Percentiles rank a stretch among this genome's conserved stretches.
phyloP scores from a whole-genome alignment of 768 basidiomycete genomes.

The Vishniacozyma victoriae region DNA sequence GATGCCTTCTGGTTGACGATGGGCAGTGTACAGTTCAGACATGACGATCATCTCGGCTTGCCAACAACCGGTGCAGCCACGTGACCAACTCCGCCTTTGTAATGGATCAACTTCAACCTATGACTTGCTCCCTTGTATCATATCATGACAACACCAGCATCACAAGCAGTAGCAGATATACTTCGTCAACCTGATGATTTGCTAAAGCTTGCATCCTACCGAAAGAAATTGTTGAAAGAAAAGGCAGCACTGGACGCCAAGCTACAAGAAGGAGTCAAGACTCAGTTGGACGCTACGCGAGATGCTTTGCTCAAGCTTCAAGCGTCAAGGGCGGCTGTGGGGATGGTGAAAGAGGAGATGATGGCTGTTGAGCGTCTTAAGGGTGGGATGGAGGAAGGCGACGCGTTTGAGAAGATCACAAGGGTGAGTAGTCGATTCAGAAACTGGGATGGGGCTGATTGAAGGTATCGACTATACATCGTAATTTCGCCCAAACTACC shows the following conservation, averaged over 20 bases:
- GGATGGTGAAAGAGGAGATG: slow-evolving; percentile 35
- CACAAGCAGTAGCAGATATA: slow-evolving; percentile 55
- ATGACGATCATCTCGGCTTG: no score
- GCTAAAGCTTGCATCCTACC: slow-evolving; percentile 74
- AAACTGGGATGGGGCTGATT: background rate
- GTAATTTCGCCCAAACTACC: slow-evolving; percentile 89
- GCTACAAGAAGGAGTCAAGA: slow-evolving; percentile 83
- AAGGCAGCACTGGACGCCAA: slow-evolving; percentile 88
- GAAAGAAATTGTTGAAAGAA: slow-evolving; percentile 93
- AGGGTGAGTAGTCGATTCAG: slow-evolving; percentile 57
- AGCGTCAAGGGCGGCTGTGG: slow-evolving; percentile 38
- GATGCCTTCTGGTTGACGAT: no score
- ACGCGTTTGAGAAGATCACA: slow-evolving; percentile 92
- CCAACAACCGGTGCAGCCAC: no score
- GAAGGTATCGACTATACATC: slow-evolving; percentile 90
- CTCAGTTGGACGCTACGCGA: slow-evolving; percentile 83
- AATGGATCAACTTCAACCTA: no score
- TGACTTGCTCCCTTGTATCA: no score
- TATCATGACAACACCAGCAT: slow-evolving; percentile 19
- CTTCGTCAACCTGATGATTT: slow-evolving; percentile 92
- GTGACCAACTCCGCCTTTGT: no score
- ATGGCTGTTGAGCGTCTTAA: slow-evolving; percentile 63
- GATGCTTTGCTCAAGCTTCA: slow-evolving; percentile 57
- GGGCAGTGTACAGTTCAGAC: no score
- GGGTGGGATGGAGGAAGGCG: slow-evolving; percentile 68